Conservation (phyloP, 2,329 filamentous ascomycete genomes). For the Alternaria postmessia region DNA sequence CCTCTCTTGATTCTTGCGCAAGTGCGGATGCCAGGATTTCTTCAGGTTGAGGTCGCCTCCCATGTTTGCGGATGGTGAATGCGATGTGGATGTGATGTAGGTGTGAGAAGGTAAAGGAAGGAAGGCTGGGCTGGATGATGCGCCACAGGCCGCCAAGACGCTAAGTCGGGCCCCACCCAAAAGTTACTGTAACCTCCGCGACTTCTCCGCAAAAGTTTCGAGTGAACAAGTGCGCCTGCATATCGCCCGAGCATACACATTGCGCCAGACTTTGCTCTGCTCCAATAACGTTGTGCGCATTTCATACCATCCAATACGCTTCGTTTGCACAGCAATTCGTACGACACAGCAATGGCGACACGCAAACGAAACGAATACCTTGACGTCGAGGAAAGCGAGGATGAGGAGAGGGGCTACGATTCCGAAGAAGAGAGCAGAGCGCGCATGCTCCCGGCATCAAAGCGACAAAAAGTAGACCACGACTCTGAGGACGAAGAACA, state of each 20-base stretch:
- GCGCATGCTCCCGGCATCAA: constrained; percentile 61
- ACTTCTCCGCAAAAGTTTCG: constrained; percentile 38
- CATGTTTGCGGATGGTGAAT: constrained; percentile 65
- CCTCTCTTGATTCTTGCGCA: constrained; percentile 87
- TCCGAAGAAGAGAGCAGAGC: constrained; percentile 75
- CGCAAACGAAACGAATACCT: constrained; percentile 78
- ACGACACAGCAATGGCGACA: constrained; percentile 62
- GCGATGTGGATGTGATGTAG: neutral
- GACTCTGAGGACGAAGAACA: constrained; percentile 42
- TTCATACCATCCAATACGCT: neutral
- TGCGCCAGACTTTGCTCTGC: neutral
- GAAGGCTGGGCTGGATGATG: constrained; percentile 9
- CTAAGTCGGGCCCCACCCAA: constrained; percentile 23
- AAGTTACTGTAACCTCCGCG: constrained; percentile 31
- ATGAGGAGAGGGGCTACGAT: constrained; percentile 64
- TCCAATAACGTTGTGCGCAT: neutral
- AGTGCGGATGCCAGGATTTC: constrained; percentile 84
- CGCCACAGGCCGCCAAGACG: constrained; percentile 18
- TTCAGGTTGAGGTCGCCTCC: constrained; percentile 96
- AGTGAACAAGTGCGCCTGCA: constrained; percentile 10
- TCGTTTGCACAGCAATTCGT: neutral
- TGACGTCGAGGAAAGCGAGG: constrained; percentile 57
- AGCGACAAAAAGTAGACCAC: constrained; percentile 68
- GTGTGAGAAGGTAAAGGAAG: constrained; percentile 11
- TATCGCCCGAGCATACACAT: neutral